Evolutionary conservation across 805 yeast species (phyloP), one percentile per base, ranked within the genome.

Genomic region (Kodamaea leandrae): DNA sequence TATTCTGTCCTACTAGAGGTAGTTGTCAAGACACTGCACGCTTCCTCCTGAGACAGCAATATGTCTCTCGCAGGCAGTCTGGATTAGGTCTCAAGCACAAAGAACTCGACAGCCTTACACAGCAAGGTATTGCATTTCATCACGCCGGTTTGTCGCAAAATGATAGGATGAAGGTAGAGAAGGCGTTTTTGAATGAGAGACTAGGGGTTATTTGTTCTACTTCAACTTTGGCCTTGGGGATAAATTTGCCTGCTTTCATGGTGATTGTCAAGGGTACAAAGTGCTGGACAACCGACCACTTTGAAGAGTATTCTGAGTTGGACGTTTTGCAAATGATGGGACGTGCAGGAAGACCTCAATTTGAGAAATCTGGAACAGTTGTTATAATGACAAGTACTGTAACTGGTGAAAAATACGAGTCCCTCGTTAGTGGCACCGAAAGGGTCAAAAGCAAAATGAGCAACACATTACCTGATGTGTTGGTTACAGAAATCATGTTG

Each of bases 231-330:
- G 80, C 84, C 0, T 73, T 77, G 42, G 84, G 84, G 15, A 78
- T 78, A 4, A 79, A 79, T 48, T 57, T 80, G 18, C 84, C 84
- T 4, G 82, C 83, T 0, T 79, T 73, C 51, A 56, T 78, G 42
- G 84, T 78, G 0, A 59, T 80, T 2, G 66, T 80, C n/a, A 80
- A 79, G 45, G 83, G 84, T 0, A 80, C 85, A 0, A 79, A 74
- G 50, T 70, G 76, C 38, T 84, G 83, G 76, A 59, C 55, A 14
- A 72, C 71, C 15, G 72, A 73, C 16, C 14, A 8, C 72, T 65
- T 40, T 65, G 61, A 60, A 25, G 84, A 80, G 43, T 79, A 78
- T 52, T 66, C 79, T 2, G 77, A 74, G 34, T 57, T 77, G 17
- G 83, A 78, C 43, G 58, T 79, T 21, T 54, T 76, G 30, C 84